A percentile compares a stretch with the other conserved stretches of the same genome.
phyloP scores from a whole-genome alignment of 257 asterid genomes.

The Forsythia suspensa region DNA sequence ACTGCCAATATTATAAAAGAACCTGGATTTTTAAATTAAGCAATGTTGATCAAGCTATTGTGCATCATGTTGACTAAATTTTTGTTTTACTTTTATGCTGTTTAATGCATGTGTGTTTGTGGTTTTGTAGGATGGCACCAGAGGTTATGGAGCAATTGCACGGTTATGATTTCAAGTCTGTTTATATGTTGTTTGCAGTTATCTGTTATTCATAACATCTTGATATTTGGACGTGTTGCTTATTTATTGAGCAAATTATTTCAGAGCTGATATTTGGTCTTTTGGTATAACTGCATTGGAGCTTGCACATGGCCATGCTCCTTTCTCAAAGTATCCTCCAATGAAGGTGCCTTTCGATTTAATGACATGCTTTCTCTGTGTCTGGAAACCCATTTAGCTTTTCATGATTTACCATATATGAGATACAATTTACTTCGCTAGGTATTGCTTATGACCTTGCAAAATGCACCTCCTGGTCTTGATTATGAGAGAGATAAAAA shows the following conservation, averaged over 20 bases:
- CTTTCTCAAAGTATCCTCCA: slow-evolving; percentile 98
- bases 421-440: slow-evolving; percentile 25
- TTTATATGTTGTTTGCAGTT: slow-evolving; percentile 25
- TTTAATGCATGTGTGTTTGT: slow-evolving; percentile 21
- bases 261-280: slow-evolving; percentile 99
- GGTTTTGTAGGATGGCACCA: slow-evolving; percentile 92
- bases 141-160: slow-evolving; percentile 97
- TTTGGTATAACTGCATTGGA: slow-evolving; percentile 99
- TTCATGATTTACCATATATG: slow-evolving; percentile 13
- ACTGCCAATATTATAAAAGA: background rate
- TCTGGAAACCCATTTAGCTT: slow-evolving; percentile 5
- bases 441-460: slow-evolving; percentile 98
- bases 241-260: slow-evolving; percentile 16
- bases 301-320: slow-evolving; percentile 99
- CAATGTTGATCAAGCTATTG: background rate
- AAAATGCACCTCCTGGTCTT: slow-evolving; percentile 99
- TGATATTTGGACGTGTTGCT: slow-evolving; percentile 16
- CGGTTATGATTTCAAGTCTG: slow-evolving; percentile 98
- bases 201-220: slow-evolving; percentile 19
- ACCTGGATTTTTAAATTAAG: slow-evolving; percentile 11
- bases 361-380: slow-evolving; percentile 5
- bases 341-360: slow-evolving; percentile 67
- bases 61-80: slow-evolving; percentile 14
- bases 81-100: slow-evolving; percentile 14
- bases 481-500: slow-evolving; percentile 94